Percentiles rank a stretch among this genome's conserved stretches.
These are phyloP conservation scores for Striga hermonthica DNA, from an alignment of 305 asterid genomes.

Conservation along the genomic window DNA sequence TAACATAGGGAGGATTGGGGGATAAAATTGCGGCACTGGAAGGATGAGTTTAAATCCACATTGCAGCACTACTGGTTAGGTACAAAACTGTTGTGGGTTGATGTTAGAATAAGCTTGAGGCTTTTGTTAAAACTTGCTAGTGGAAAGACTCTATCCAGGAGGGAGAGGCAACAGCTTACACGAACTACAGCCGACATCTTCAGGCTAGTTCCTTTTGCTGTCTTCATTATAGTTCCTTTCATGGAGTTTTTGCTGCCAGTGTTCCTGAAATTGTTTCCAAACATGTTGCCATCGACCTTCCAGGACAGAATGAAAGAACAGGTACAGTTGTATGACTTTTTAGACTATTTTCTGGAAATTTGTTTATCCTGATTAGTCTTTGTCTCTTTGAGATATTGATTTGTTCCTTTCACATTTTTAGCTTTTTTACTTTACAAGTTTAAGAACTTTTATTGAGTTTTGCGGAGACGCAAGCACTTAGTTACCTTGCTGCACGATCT, in stretches of 20 bases:
- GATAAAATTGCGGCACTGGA: slow-evolving; percentile 74
- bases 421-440: slow-evolving; percentile 14
- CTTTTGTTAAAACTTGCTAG: slow-evolving; percentile 76
- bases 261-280: slow-evolving; percentile 86
- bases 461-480: slow-evolving; percentile 12
- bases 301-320: slow-evolving; percentile 99
- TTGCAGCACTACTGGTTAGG: slow-evolving; percentile 98
- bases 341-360: slow-evolving; percentile 19
- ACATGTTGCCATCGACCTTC: slow-evolving; percentile 97
- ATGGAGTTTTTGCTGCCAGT: slow-evolving; percentile 98
- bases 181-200: slow-evolving; percentile 95
- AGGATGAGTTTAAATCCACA: slow-evolving; percentile 81
- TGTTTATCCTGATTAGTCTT: slow-evolving; percentile 18
- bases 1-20: slow-evolving; percentile 89
- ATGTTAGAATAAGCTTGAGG: slow-evolving; percentile 79
- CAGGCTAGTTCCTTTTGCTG: slow-evolving; percentile 96
- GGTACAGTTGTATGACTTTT: slow-evolving; percentile 42
- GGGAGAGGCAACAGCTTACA: slow-evolving; percentile 95
- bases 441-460: not conserved
- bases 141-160: slow-evolving; percentile 87
- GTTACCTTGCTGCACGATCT: too few species aligned
- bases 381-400: slow-evolving; percentile 27
- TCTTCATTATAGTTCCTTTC: slow-evolving; percentile 90
- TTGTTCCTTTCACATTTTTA: not conserved
- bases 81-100: slow-evolving; percentile 81